Evolutionary conservation across 1,284 basidiomycete species (phyloP).

Genomic region (Lentinula novae-zelandiae): DNA sequence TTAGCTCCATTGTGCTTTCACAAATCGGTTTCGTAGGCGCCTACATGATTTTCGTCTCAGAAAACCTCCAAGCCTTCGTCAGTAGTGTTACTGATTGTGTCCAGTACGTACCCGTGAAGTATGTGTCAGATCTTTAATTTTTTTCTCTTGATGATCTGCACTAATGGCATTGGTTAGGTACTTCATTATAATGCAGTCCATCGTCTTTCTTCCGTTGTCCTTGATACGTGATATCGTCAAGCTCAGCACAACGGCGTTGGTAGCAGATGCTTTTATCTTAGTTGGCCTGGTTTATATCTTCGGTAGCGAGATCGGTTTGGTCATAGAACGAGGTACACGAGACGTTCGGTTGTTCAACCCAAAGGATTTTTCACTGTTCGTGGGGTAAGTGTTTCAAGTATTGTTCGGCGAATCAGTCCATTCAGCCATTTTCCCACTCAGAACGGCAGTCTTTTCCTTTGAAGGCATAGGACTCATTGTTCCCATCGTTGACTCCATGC

Average conservation of each 20-base stretch:
- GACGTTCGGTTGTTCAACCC: constrained; percentile 88
- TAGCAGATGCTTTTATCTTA: constrained; percentile 96
- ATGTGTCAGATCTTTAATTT: constrained; percentile 19
- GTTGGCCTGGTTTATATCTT: constrained; percentile 88
- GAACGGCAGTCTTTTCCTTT: constrained; percentile 97
- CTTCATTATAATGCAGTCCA: constrained; percentile 73
- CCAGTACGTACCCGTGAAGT: constrained; percentile 66
- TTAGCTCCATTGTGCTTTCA: constrained; percentile 85
- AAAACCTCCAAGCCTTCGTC: constrained; percentile 87
- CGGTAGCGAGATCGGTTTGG: constrained; percentile 69
- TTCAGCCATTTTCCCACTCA: constrained; percentile 24
- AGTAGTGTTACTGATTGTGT: constrained; percentile 81
- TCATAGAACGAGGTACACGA: constrained; percentile 70
- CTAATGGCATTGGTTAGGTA: constrained; percentile 28
- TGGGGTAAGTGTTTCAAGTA: constrained; percentile 59
- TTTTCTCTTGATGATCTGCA: not conserved
- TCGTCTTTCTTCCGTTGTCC: constrained; percentile 85
- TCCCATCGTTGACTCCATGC: constrained; percentile 97
- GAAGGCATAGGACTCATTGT: constrained; percentile 93
- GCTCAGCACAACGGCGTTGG: constrained; percentile 86
- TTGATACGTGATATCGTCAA: constrained; percentile 90
- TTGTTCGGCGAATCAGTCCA: not conserved
- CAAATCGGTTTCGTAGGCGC: constrained; percentile 89
- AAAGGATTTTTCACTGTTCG: constrained; percentile 86
- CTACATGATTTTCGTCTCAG: constrained; percentile 95